A percentile compares a stretch with the other conserved stretches of the same genome.
These are phyloP conservation scores for Ascochyta koolunga DNA, from an alignment of 2,329 filamentous ascomycete species.

Conservation along the genomic window DNA sequence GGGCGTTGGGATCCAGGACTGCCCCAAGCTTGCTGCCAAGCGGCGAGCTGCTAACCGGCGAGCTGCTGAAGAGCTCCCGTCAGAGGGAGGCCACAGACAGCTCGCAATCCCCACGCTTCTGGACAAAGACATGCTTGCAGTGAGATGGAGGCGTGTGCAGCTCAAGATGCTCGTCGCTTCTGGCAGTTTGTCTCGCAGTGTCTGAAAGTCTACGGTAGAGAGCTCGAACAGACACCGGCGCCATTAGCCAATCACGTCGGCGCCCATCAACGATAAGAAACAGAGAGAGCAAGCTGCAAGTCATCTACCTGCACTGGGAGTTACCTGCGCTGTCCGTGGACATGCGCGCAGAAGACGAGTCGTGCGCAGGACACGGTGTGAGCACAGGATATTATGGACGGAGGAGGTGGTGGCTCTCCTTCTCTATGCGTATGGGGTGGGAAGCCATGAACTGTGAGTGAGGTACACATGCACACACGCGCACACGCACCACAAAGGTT, in stretches of 20 bases:
- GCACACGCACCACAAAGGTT: not conserved
- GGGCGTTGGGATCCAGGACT: constrained; percentile 1
- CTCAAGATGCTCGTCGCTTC: not conserved
- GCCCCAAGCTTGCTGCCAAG: constrained; percentile 13
- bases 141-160: not conserved
- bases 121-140: not conserved
- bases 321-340: too few species aligned
- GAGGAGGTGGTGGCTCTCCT: too few species aligned
- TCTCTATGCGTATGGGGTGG: too few species aligned
- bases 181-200: constrained; percentile 7
- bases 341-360: not conserved
- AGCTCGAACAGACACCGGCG: not conserved
- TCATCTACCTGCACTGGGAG: not conserved
- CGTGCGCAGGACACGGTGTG: too few species aligned
- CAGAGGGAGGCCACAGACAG: not conserved
- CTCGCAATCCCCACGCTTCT: not conserved
- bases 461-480: not conserved
- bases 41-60: constrained; percentile 17
- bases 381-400: too few species aligned
- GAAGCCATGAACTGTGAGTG: too few species aligned
- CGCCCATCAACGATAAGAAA: constrained; percentile 3
- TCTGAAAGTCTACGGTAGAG: not conserved
- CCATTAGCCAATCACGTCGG: constrained; percentile 7
- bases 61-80: constrained; percentile 9
- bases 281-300: not conserved